Evolutionary conservation across 2,329 filamentous ascomycete species (phyloP), one percentile per base, ranked within the genome.

Genomic region (Magnaporthiopsis rhizophila): DNA sequence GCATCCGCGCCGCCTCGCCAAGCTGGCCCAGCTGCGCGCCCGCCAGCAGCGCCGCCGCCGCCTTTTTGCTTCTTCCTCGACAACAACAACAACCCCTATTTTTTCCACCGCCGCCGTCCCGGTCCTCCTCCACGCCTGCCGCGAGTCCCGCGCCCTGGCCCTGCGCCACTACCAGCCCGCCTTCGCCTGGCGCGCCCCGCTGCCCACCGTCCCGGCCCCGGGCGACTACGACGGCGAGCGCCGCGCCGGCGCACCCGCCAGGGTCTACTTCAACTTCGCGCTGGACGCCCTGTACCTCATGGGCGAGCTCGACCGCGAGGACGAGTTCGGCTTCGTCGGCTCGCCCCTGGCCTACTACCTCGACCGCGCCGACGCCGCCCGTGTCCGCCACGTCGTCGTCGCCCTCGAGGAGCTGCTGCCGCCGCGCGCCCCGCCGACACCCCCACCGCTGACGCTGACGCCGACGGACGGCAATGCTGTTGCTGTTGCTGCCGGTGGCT

Each of bases 261-360:
- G 72, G 34, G 75, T 77, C 18, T 82, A 77, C 74, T 83, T 83
- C 78, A 78, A 80, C 72, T 83, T 79, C 69, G 69, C 65, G 30
- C 72, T 72, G 34, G 81, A 83, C 72, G 73, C 76, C n/a, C 72
- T 83, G 32, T 77, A 80, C 65, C 74, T 83, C 57, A 71, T 76
- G 1, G 81, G 81, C 63, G 79, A 81, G 69, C 74, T 83, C 13
- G 79, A 82, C 72, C 78, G 79, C 15, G 77, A 75, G 70, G 78
- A 81, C 68, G 72, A 69, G 58, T 77, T 77, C 72, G 80, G 79
- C 32, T 78, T 80, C 74, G 45, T 53, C 45, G 79, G 77, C 73
- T 73, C 74, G 62, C 79, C 81, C 32, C 79, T 81, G 78, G 75
- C 78, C 60, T 81, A 82, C 68, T 83, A 82, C 68, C 66, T 83